A percentile compares a stretch with the other conserved stretches of the same genome.
Evolutionary conservation across 352 stramenopile species (phyloP).

Genomic region (Phytopythium oedochilum): DNA sequence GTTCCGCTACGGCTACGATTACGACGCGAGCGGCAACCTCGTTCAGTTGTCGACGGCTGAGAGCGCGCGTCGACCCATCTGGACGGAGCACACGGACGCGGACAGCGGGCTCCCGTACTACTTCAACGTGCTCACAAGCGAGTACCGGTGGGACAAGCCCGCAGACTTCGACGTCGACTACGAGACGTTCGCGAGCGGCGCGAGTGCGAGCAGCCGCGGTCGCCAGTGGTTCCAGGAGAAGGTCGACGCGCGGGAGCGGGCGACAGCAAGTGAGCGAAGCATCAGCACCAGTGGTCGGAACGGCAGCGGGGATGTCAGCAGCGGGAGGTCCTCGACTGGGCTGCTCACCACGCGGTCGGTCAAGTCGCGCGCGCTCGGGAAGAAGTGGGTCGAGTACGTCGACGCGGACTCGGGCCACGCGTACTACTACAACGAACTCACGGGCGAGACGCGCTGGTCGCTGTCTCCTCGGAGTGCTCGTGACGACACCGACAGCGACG

Average conservation of each 20-base stretch:
- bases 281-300: not conserved
- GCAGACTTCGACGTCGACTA: constrained; percentile 54
- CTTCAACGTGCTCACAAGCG: constrained; percentile 63
- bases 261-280: not conserved
- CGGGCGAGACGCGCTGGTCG: constrained; percentile 83
- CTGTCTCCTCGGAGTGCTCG: constrained; percentile 66
- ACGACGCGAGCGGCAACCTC: constrained; percentile 33
- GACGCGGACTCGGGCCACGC: constrained; percentile 76
- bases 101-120: constrained; percentile 51
- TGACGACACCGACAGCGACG: constrained; percentile 34
- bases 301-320: constrained; percentile 1
- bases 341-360: constrained; percentile 24
- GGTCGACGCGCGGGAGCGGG: constrained; percentile 15
- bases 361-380: constrained; percentile 41
- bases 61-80: constrained; percentile 37
- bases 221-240: constrained; percentile 61
- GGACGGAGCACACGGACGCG: constrained; percentile 55
- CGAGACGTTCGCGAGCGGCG: constrained; percentile 32
- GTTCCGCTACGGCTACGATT: constrained; percentile 72
- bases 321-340: constrained; percentile 7
- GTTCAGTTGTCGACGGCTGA: constrained; percentile 10
- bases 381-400: constrained; percentile 82
- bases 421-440: constrained; percentile 92
- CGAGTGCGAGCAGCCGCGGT: constrained; percentile 30
- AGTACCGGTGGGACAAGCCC: constrained; percentile 79